Evolutionary conservation across 2,329 filamentous ascomycete species (phyloP), one percentile per base, ranked within the genome.

Genomic region (Sclerotinia spermophila): DNA sequence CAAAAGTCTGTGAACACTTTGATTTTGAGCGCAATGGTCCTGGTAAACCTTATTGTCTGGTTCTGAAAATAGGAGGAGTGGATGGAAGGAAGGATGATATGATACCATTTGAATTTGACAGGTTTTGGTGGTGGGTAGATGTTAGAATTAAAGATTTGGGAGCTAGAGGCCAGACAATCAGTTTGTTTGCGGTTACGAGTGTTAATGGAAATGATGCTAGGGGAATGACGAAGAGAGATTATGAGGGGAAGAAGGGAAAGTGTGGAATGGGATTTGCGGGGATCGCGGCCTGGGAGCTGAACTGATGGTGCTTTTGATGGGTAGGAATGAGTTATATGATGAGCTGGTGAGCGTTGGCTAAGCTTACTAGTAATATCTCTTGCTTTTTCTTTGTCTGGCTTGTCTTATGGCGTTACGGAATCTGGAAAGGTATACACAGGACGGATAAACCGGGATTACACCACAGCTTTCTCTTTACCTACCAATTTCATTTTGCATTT

Each of bases 1-100:
- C 87, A 68, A 91, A 92, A 71, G 78, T 90, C 17, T 98, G 95
- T 79, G 87, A 89, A 77, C 95, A 98, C 79, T 97, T 92, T 92
- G 89, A 89, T 58, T 84, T 90, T n/a, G 86, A 90, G 74, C 86
- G 85, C 72, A 85, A 92, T 73, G 92, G 91, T 0, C 81, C 83
- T 68, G 90, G 90, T 0, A 87, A 86, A 72, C 85, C 88, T 59
- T 92, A 89, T 71, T 82, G 94, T 59, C 88, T 95, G 77, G 81
- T 96, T 24, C 82, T 97, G 27, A 85, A 85, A 69, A 85, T 93
- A 40, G 84, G 89, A 38, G 91, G 89, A 0, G 75, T 85, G 5
- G 89, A 93, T 75, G 92, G 92, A 0, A 82, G 86, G 11, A 87
- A 90, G 66, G 86, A 90, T 15, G 88, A 94, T 58, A 85, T 87